Percentiles rank a stretch among this genome's conserved stretches.
phyloP scores from a whole-genome alignment of 257 asterid species.

The Oldenlandia corymbosa region DNA sequence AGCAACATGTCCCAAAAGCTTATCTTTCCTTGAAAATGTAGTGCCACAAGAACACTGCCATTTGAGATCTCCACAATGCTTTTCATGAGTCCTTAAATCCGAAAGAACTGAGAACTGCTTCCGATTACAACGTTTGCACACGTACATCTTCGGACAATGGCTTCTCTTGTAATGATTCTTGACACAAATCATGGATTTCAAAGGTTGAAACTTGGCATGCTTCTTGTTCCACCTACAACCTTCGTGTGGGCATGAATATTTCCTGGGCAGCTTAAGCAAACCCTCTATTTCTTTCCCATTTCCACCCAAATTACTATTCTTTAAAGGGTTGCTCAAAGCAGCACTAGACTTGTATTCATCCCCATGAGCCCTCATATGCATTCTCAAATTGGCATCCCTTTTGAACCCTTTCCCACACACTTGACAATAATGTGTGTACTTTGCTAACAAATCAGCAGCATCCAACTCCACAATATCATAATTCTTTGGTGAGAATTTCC shows the following conservation, averaged over 20 bases:
- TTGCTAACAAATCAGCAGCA: constrained; percentile 68
- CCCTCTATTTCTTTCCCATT: constrained; percentile 7
- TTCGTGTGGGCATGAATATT: constrained; percentile 78
- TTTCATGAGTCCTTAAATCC: constrained; percentile 70
- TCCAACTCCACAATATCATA: constrained; percentile 58
- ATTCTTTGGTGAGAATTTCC: constrained; percentile 9
- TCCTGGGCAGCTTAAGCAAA: constrained; percentile 15
- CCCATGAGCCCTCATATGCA: constrained; percentile 95
- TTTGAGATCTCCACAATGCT: constrained; percentile 73
- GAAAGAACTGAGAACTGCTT: constrained; percentile 73
- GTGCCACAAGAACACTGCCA: constrained; percentile 84
- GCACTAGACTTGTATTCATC: constrained; percentile 69
- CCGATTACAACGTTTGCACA: constrained; percentile 55
- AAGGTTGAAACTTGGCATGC: constrained; percentile 63
- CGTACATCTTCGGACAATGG: constrained; percentile 84
- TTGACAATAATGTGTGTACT: constrained; percentile 70
- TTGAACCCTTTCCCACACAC: constrained; percentile 84
- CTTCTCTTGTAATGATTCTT: constrained; percentile 80
- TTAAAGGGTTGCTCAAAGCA: constrained; percentile 56
- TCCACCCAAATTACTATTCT: constrained; percentile 10
- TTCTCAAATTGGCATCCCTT: constrained; percentile 75
- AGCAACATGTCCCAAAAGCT: constrained; percentile 66
- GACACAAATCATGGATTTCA: constrained; percentile 74
- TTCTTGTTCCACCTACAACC: constrained; percentile 74
- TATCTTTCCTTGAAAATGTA: constrained; percentile 74